phyloP scores from a whole-genome alignment of 805 yeast species.

The Cyberlindnera mrakii region DNA sequence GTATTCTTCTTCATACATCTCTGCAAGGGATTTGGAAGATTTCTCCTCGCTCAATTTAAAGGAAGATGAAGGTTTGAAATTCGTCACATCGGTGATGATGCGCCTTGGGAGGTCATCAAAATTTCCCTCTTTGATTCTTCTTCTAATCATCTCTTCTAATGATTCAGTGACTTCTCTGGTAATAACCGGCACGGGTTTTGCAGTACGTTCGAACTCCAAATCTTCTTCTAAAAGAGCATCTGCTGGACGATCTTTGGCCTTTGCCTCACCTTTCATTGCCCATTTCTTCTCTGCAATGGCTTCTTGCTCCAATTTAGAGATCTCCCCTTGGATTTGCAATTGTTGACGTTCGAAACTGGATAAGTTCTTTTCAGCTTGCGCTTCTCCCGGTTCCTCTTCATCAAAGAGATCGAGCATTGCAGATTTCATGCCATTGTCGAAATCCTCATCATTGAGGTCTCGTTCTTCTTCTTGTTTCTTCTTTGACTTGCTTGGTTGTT shows the following conservation, averaged over 20 bases:
- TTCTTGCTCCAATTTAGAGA: conserved; percentile 74
- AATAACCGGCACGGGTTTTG: conserved; percentile 94
- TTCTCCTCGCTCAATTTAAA: conserved; percentile 78
- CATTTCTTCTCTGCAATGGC: conserved; percentile 87
- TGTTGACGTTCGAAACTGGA: conserved; percentile 86
- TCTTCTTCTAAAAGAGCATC: conserved; percentile 81
- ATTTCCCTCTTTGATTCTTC: conserved; percentile 66
- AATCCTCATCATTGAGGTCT: conserved; percentile 52
- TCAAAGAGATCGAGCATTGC: conserved; percentile 35
- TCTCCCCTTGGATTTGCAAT: conserved; percentile 66
- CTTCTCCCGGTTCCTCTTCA: conserved; percentile 38
- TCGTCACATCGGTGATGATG: conserved; percentile 57
- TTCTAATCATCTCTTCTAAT: conserved; percentile 81
- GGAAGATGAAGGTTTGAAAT: conserved; percentile 45
- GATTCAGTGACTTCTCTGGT: conserved; percentile 84
- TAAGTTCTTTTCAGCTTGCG: conserved; percentile 30
- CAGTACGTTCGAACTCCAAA: conserved; percentile 84
- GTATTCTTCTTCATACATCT: conserved; percentile 83
- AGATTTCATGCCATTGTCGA: conserved; percentile 51
- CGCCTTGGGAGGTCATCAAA: conserved; percentile 85
- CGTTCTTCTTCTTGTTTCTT: conserved; percentile 23
- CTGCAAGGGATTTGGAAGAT: conserved; percentile 84
- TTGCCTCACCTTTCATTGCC: conserved; percentile 92
- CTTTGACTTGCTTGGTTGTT: conserved; percentile 4
- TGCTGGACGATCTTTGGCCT: conserved; percentile 70